Evolutionary conservation across 1,284 basidiomycete species (phyloP), one percentile per base, ranked within the genome.

Genomic region (Microbotryum saponariae): DNA sequence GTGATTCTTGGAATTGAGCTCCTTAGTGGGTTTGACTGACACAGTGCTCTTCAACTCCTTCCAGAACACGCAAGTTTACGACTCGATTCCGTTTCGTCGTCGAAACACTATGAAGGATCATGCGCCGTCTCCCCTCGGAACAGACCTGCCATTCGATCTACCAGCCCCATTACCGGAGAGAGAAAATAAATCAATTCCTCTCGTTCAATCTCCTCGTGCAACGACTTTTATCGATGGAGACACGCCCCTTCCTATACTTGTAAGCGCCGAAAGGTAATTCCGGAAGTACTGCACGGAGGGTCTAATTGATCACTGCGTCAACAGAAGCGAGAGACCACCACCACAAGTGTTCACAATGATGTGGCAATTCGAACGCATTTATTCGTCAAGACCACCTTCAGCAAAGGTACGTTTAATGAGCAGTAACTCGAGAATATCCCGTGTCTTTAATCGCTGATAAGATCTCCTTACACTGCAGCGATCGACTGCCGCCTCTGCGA

Each of bases 61-160:
- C 9, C 68, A 89, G 87, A 85, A 87, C 64, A 76, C 91, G 25
- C 86, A 88, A 23, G 87, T 87, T 45, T 89, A 96, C 74, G 93
- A 97, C 72, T 92, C 89, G 70, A 88, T 97, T 45, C 92, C 92
- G 5, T 96, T 94, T 80, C 79, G 94, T 25, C 85, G 89, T 21
- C 85, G 92, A 4, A 87, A 94, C 73, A 93, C 89, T 74, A 81
- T 85, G 63, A 91, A 93, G 70, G 74, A 89, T 59, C 86, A 88
- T 46, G 66, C 42, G 51, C 56, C 37, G 18, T 55, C n/a, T 51
- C 63, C 21, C 59, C 52, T 23, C 54, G 46, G 10, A 57, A 23
- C 14, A 20, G 56, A 7, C 20, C 51, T 20, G 50, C n/a, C 18
- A 44, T n/a, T 20, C 51, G 16, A 18, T 48, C 21, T 20, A 16